Base-by-base conservation (phyloP, 495 filamentous ascomycete genomes). In the Ramalina intermedia region DNA sequence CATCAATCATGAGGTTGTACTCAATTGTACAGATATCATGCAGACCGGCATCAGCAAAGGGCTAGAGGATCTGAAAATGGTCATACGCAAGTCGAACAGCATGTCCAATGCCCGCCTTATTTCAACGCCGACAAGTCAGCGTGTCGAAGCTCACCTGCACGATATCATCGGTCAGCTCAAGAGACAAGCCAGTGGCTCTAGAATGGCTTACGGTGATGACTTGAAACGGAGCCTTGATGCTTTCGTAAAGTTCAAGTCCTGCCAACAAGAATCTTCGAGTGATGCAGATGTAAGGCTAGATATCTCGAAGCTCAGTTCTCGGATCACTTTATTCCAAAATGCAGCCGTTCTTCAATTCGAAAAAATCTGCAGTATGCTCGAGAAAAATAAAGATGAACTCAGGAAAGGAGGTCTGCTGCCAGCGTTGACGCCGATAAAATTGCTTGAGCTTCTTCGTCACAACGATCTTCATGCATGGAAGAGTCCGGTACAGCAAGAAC, bases 361-460 rank as follows among this genome's bases (percentile, higher is more conserved):
- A 3, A 21, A 43, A 16, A 59, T 72, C 37, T 55, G 41, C 12
- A 23, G 44, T 24, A 49, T 57, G 26, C 56, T 71, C 33, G 53
- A 56, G 12, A 7, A 29, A 3, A 53, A 58, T 5, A 63, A 73
- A 41, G 4, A 20, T 20, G 82, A 78, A 78, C 61, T 81, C 8
- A 37, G 61, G 21, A 37, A 55, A 13, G 72, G 69, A 14, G 58
- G 57, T 6, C 52, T 83, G 1, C 78, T 75, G 70, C 79, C 80
- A 14, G 61, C 59, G 17, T 57, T 69, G 4, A 76, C 72, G 0
- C 63, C 71, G 0, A 47, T 70, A 0, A 63, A 68, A 0, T 37
- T 83, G 4, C 65, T 85, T 26, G 65, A 73, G 43, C 66, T 70
- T 13, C 56, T 84, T 1, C 65, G 73, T 44, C 24, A 29, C 29